These are phyloP conservation scores for Fragaria nilgerrensis DNA, from an alignment of 306 rosid species.

Conservation along the genomic window DNA sequence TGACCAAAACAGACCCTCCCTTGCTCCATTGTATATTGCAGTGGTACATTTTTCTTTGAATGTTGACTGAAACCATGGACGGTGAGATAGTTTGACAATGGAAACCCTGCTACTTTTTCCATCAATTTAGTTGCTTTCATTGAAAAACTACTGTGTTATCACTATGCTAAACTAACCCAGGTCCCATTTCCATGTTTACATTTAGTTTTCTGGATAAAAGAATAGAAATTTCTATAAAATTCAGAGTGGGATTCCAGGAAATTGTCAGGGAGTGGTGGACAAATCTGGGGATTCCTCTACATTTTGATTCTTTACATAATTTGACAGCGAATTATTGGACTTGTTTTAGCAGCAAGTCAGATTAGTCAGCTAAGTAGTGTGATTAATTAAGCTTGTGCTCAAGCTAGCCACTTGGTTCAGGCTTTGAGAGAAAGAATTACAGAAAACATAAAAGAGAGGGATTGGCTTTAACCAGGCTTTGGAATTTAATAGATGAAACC, in stretches of 20 bases:
- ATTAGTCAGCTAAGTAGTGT: slow-evolving; percentile 7
- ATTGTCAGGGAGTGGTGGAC: slow-evolving; percentile 38
- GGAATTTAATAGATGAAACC: slow-evolving; percentile 21
- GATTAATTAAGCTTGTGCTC: slow-evolving; percentile 8
- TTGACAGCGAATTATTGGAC: slow-evolving; percentile 47
- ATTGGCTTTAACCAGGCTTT: slow-evolving; percentile 53
- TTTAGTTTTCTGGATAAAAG: background rate
- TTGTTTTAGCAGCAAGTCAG: slow-evolving; percentile 35
- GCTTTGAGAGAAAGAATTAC: background rate
- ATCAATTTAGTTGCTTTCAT: slow-evolving; percentile 1
- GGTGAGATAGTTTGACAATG: slow-evolving; percentile 14
- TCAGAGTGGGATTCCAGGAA: slow-evolving; percentile 39
- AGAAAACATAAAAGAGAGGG: slow-evolving; percentile 20
- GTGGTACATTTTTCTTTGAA: slow-evolving; percentile 7
- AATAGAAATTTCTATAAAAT: slow-evolving; percentile 19
- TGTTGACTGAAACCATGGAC: slow-evolving; percentile 18
- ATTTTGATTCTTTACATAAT: slow-evolving; percentile 28
- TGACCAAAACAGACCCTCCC: background rate
- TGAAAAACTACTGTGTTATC: background rate
- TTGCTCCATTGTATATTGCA: slow-evolving; percentile 3
- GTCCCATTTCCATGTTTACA: background rate
- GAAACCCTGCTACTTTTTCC: slow-evolving; percentile 14
- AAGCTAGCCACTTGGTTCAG: background rate
- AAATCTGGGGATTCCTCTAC: slow-evolving; percentile 41
- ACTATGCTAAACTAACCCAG: slow-evolving; percentile 3